Percentiles rank a stretch among this genome's conserved stretches.
phyloP scores from a whole-genome alignment of 192 early-diverging fungal genomes.

The Coemansia sp. region DNA sequence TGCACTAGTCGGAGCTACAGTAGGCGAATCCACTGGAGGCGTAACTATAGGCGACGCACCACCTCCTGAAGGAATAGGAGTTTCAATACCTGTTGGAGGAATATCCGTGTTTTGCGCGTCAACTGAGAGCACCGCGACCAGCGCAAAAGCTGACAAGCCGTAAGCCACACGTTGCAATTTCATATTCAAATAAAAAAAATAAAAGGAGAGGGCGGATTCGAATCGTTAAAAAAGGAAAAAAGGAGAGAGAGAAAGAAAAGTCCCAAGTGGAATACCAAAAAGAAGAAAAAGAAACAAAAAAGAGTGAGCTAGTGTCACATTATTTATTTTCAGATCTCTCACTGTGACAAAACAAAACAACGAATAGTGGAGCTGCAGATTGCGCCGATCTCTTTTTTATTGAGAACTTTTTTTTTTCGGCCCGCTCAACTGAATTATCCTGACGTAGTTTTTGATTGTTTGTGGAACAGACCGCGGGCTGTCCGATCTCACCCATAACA shows the following conservation, averaged over 20 bases:
- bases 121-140: neutral
- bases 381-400: neutral
- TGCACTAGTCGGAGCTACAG: neutral
- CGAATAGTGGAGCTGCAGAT: neutral
- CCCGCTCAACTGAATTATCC: no score
- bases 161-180: slow-evolving; percentile 5
- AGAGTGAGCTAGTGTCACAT: neutral
- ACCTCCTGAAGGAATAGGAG: neutral
- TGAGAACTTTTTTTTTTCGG: no score
- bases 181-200: neutral
- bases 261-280: slow-evolving; percentile 1
- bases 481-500: no score
- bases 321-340: neutral
- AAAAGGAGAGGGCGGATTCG: neutral
- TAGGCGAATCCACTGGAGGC: neutral
- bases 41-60: neutral
- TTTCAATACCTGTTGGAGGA: neutral
- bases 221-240: slow-evolving; percentile 2
- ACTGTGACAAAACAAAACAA: neutral
- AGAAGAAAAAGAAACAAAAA: neutral
- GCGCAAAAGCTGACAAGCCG: neutral
- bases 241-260: neutral
- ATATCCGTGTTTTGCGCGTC: slow-evolving; percentile 1
- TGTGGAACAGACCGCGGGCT: no score
- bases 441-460: no score